A percentile compares a stretch with the other conserved stretches of the same genome.
phyloP scores from a whole-genome alignment of 2,329 filamentous ascomycete genomes.

The Sporothrix brunneoviolacea region DNA sequence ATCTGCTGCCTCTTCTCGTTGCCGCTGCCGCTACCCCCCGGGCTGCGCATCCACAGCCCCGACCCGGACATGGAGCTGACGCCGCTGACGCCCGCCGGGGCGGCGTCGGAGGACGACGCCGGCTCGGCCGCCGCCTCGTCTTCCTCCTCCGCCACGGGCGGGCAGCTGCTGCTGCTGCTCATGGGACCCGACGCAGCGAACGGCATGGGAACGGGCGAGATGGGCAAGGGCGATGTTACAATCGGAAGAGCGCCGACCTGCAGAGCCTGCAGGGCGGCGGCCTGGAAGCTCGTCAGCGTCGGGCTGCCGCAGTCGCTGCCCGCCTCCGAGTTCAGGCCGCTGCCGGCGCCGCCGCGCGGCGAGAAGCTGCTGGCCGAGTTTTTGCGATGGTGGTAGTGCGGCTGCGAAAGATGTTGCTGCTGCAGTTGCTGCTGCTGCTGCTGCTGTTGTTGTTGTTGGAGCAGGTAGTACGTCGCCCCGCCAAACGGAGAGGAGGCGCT shows the following conservation, averaged over 20 bases:
- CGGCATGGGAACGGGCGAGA: constrained; percentile 15
- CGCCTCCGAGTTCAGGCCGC: constrained; percentile 35
- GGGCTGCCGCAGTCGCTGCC: constrained; percentile 43
- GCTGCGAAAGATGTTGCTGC: neutral
- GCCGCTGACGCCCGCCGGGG: constrained; percentile 7
- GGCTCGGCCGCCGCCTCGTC: constrained; percentile 16
- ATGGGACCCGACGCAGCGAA: too few species aligned
- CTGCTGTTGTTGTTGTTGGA: neutral
- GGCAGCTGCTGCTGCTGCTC: constrained; percentile 23
- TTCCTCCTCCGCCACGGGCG: constrained; percentile 36
- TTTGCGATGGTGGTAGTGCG: constrained; percentile 31
- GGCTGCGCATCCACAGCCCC: constrained; percentile 22
- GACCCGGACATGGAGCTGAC: constrained; percentile 23
- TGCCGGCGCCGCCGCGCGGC: constrained; percentile 25
- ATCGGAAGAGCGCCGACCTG: neutral
- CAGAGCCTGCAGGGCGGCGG: constrained; percentile 19
- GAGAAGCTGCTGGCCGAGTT: constrained; percentile 39
- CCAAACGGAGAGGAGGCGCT: constrained; percentile 38
- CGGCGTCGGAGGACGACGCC: neutral
- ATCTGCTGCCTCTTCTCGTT: neutral
- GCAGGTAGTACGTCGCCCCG: constrained; percentile 18
- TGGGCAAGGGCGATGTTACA: constrained; percentile 20
- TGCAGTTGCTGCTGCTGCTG: constrained; percentile 12
- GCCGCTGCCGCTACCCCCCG: constrained; percentile 6
- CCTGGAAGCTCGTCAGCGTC: constrained; percentile 33